Evolutionary conservation across 108 stramenopile species (phyloP).

Genomic region (Cyclotella baltica): DNA sequence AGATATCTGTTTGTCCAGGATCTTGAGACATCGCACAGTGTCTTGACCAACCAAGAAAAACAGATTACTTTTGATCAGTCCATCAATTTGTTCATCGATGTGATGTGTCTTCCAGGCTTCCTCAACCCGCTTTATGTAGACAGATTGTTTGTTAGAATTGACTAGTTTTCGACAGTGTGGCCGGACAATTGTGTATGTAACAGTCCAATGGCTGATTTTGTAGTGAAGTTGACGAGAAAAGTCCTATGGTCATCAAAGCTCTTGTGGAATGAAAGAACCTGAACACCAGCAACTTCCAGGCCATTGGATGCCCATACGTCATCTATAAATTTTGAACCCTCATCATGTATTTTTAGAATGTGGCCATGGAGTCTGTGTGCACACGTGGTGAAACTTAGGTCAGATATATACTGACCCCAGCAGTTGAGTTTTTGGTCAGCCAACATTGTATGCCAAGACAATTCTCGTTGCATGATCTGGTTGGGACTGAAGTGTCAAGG

Average conservation of each 20-base stretch:
- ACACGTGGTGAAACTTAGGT: neutral
- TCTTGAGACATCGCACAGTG: neutral
- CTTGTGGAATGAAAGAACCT: neutral
- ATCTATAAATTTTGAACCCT: neutral
- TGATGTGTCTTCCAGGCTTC: neutral
- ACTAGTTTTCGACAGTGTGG: neutral
- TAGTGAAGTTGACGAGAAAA: neutral
- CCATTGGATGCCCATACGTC: neutral
- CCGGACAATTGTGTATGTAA: neutral
- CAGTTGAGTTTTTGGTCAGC: neutral
- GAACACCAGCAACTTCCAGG: neutral
- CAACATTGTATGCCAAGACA: neutral
- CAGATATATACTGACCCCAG: slow-evolving; percentile 7
- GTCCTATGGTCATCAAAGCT: neutral
- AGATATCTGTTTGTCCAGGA: neutral
- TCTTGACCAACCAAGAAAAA: neutral
- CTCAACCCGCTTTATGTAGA: neutral
- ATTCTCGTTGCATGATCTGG: neutral
- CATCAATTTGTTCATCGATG: neutral
- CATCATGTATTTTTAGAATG: neutral
- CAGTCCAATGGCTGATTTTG: neutral
- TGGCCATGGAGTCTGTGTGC: neutral
- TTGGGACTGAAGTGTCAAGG: neutral
- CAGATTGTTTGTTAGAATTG: neutral
- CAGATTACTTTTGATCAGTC: neutral